Base-by-base conservation (phyloP, 495 filamentous ascomycete genomes). In the Penicillium pancosmium region DNA sequence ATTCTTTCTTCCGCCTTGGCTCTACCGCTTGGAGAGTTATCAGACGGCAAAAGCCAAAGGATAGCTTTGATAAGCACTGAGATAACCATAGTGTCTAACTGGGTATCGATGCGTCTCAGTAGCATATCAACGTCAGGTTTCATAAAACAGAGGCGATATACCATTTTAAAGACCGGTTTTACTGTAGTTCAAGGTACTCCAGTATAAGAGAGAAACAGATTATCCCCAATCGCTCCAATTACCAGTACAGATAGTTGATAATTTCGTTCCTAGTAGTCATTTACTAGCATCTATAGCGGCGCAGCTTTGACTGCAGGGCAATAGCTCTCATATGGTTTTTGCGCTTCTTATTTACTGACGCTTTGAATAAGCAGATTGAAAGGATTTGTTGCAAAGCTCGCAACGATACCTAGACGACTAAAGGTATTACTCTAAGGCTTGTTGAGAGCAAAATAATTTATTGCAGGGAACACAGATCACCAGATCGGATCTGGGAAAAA, bases 321-420 rank as follows among this genome's bases (percentile, higher is more conserved):
- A 23, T 12, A 12, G 18, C 10, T 25, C 19, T 49, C 18, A 5
- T 9, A 49, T 49, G 46, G 19, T 18, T 49, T 23, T 49, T 49
- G 46, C 18, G 19, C 13, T 19, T 18, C 23, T 49, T 18, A 23
- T 49, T 5, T 49, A 18, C 19, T 49, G 46, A 19, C 19, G 18
- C 19, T 49, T 49, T 23, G 46, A 49, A 12, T 49, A 12, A 5
- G 19, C 46, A 5, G 46, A 49, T 23, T 49, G 18, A 23, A 49
- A 49, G 25, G 25, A 49, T 49, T 12, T 49, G 19, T 49, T 49
- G 19, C 46, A 49, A 49, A 23, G 46, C 46, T 49, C 46, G 19
- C 46, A 49, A 18, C 46, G 33, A 35, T 35, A 10, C 33, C 33
- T 35, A 35, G 10, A 35, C 33, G n/a, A n/a, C n/a, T 35, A 10